phyloP scores from a whole-genome alignment of 768 basidiomycete species.

The Serendipita sp. region DNA sequence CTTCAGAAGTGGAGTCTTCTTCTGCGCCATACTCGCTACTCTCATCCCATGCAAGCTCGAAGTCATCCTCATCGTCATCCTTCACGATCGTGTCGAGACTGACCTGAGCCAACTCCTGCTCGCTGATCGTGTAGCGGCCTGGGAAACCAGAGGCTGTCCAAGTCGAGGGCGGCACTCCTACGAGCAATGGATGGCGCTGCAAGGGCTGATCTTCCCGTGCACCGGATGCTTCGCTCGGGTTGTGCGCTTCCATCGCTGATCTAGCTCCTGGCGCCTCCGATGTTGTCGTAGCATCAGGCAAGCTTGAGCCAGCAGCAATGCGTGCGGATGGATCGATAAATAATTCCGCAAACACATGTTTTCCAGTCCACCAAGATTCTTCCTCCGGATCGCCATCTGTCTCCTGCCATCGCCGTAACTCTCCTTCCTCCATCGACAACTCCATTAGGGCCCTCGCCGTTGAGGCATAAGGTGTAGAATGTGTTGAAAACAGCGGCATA shows the following conservation, averaged over 20 bases:
- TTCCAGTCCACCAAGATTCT: constrained; percentile 3
- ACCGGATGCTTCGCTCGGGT: too few species aligned
- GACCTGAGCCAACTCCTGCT: neutral
- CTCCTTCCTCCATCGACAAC: neutral
- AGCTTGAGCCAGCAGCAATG: too few species aligned
- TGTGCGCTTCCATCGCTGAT: neutral
- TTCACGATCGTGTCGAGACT: neutral
- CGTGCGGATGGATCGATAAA: neutral
- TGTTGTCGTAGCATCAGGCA: neutral
- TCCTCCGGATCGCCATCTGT: neutral
- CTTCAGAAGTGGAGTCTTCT: neutral
- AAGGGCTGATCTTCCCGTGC: too few species aligned
- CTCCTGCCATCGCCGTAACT: neutral
- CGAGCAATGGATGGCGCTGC: too few species aligned
- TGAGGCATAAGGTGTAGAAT: neutral
- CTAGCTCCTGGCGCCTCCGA: neutral
- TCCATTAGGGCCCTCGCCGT: neutral
- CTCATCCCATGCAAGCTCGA: constrained; percentile 5
- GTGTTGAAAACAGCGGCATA: neutral
- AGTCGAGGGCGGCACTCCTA: too few species aligned
- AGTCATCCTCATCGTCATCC: neutral
- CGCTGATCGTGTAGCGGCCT: neutral
- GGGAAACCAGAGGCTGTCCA: neutral
- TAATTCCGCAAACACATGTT: neutral
- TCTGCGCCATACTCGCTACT: neutral